Percentiles rank a stretch among this genome's conserved stretches.
These are phyloP conservation scores for Gossypium davidsonii DNA, from an alignment of 441 rosid species.

Conservation along the genomic window DNA sequence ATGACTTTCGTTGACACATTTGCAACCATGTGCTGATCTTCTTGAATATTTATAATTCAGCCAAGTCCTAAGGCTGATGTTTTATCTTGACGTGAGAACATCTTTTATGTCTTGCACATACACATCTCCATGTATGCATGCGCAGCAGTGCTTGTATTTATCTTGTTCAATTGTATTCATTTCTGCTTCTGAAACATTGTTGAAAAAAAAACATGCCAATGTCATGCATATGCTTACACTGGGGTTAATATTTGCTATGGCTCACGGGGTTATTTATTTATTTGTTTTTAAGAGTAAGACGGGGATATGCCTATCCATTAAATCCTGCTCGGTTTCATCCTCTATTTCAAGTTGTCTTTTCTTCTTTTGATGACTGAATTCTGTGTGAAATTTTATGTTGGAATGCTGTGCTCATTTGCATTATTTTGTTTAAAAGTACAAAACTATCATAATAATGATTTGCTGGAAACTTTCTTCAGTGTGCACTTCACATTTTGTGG, in stretches of 20 bases:
- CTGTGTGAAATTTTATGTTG: neutral
- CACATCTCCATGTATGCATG: neutral
- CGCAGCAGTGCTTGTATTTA: neutral
- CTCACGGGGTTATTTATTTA: neutral
- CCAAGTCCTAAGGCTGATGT: neutral
- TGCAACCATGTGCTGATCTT: neutral
- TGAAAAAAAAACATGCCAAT: neutral
- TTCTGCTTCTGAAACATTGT: neutral
- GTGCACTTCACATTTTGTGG: slow-evolving; percentile 82
- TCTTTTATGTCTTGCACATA: neutral
- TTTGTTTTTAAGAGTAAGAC: neutral
- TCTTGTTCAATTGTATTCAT: neutral
- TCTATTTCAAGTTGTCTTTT: neutral
- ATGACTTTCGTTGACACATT: neutral
- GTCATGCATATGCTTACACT: slow-evolving; percentile 1
- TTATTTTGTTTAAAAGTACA: neutral
- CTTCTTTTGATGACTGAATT: neutral
- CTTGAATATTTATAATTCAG: neutral
- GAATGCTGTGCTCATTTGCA: neutral
- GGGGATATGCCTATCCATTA: neutral
- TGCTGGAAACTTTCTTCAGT: slow-evolving; percentile 37
- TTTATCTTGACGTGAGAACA: neutral
- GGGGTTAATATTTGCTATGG: neutral
- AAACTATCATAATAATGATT: slow-evolving; percentile 19
- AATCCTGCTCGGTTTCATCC: neutral